These are phyloP conservation scores for Solanum neorickii DNA, from an alignment of 257 asterid species.

Conservation along the genomic window DNA sequence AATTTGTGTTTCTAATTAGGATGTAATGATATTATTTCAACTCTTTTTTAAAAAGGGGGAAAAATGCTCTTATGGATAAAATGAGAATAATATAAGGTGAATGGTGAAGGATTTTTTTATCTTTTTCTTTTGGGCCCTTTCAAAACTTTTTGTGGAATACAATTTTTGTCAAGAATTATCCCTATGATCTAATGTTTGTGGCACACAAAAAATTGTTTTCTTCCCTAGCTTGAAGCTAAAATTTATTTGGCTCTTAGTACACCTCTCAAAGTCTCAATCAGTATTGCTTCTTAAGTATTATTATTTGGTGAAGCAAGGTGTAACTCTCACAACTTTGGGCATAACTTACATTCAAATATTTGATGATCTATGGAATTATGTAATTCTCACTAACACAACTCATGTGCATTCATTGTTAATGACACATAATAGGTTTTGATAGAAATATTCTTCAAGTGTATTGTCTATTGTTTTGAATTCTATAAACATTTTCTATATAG, in stretches of 20 bases:
- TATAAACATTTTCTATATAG: too few species aligned
- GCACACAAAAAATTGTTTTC: slow-evolving; percentile 17
- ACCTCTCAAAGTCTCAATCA: background rate
- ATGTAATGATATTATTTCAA: background rate
- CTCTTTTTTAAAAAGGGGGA: background rate
- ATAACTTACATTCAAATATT: too few species aligned
- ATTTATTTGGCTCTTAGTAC: background rate
- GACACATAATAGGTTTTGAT: too few species aligned
- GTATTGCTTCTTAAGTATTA: background rate
- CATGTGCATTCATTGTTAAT: too few species aligned
- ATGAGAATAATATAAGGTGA: background rate
- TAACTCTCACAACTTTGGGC: too few species aligned
- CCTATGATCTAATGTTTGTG: slow-evolving; percentile 45
- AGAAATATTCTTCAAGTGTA: too few species aligned
- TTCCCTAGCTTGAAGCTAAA: background rate
- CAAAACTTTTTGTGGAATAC: slow-evolving; percentile 2
- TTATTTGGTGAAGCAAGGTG: too few species aligned
- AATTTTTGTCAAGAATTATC: slow-evolving; percentile 31
- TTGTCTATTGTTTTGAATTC: too few species aligned
- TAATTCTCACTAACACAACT: too few species aligned
- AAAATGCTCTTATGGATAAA: background rate
- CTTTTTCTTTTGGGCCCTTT: too few species aligned
- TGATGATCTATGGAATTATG: too few species aligned
- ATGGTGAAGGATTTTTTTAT: background rate
- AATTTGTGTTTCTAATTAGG: background rate